Base-by-base conservation (phyloP, 495 filamentous ascomycete species). In the Penicillium silybi region DNA sequence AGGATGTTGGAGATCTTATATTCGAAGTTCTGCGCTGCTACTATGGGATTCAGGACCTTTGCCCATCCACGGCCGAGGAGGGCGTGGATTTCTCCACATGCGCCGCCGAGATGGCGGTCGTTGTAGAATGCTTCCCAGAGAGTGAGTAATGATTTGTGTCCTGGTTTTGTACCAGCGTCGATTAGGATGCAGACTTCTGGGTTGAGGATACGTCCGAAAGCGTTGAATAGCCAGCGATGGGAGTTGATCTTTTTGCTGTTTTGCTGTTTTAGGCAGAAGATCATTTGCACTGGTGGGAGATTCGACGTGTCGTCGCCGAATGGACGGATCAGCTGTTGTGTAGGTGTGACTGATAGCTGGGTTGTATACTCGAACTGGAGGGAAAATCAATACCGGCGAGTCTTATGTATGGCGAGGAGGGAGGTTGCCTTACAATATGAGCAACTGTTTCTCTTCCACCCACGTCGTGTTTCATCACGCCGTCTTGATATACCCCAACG, bases 181-280 rank as follows among this genome's bases (percentile, higher is more conserved):
- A 97, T 83, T 44, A 97, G 80, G 62, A 97, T 91, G 70, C 89
- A 93, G 47, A 97, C 83, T 70, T 97, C 92, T 17, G 92, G 92
- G 67, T 97, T 96, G 48, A 97, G 67, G 59, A 97, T 92, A 48
- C 91, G 86, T 48, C 92, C 92, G 68, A 97, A 96, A 7, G 87
- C 92, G 57, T 93, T 95, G 75, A 97, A 96, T 16, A 97, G 80
- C 92, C 92, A 97, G 71, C 92, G 77, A 64, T 97, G 92, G 39
- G 92, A 97, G 73, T 97, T 97, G 78, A 97, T 96, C 80, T 97
- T 97, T 76, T 97, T 96, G 79, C 81, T 92, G 77, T 96, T 97
- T 73, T 93, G 87, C 71, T 96, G 90, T 73, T 97, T 97, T 59
- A 97, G 71, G 65, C 92, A 97, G 75, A 97, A 96, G 65, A 97